These are phyloP conservation scores for Millerago galiae DNA, from an alignment of 805 yeast species.

Conservation along the genomic window DNA sequence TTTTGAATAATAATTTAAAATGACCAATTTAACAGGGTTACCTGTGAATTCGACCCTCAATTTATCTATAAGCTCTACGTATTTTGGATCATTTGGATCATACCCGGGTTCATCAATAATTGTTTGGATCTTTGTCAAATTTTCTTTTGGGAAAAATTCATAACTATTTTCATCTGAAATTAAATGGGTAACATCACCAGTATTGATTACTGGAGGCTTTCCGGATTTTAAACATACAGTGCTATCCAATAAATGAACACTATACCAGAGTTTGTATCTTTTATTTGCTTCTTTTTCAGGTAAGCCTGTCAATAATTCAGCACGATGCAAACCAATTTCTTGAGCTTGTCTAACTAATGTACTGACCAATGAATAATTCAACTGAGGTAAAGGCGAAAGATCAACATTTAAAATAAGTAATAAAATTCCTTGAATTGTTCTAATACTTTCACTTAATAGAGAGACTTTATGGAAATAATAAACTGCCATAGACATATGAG, in stretches of 20 bases:
- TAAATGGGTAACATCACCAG: constrained; percentile 26
- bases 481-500: constrained; percentile 34
- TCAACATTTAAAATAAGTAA: constrained; percentile 36
- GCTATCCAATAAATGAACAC: constrained; percentile 40
- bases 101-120: background rate
- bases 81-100: background rate
- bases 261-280: constrained; percentile 43
- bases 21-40: constrained; percentile 7
- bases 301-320: constrained; percentile 35
- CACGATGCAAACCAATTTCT: constrained; percentile 51
- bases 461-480: constrained; percentile 47
- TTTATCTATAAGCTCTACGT: background rate
- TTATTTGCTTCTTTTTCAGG: constrained; percentile 29
- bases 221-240: constrained; percentile 41
- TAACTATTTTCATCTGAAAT: constrained; percentile 3
- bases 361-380: constrained; percentile 35
- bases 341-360: constrained; percentile 48
- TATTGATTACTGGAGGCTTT: constrained; percentile 40
- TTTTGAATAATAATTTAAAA: constrained; percentile 6
- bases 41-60: constrained; percentile 1
- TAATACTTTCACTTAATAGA: constrained; percentile 43
- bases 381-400: constrained; percentile 32
- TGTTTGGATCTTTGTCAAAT: constrained; percentile 5
- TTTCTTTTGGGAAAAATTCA: constrained; percentile 9
- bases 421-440: constrained; percentile 46